phyloP scores from a whole-genome alignment of 257 asterid species.

The Parsonsia alboflavescens region DNA sequence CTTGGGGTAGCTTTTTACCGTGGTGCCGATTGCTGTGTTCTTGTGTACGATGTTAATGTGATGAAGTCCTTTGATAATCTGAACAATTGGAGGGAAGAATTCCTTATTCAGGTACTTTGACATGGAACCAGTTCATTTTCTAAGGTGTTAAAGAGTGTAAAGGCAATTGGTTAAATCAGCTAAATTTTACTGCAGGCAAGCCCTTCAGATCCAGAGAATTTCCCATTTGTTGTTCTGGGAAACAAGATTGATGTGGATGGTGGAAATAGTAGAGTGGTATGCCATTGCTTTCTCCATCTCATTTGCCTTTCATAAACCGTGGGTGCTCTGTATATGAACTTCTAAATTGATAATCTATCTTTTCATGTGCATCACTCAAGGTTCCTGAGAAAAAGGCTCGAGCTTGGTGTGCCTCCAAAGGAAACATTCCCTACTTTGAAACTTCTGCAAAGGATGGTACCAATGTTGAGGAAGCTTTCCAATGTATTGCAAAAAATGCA shows the following conservation, averaged over 20 bases:
- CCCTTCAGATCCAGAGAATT: constrained; percentile 95
- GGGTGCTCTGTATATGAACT: background rate
- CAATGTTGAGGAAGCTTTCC: constrained; percentile 97
- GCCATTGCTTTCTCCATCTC: background rate
- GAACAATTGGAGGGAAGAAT: constrained; percentile 96
- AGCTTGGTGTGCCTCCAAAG: constrained; percentile 98
- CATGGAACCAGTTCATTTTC: background rate
- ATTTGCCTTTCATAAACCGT: constrained; percentile 6
- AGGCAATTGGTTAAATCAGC: background rate
- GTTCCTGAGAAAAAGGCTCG: constrained; percentile 98
- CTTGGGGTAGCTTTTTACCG: constrained; percentile 99
- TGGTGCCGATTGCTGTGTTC: constrained; percentile 99
- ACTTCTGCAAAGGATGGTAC: constrained; percentile 97
- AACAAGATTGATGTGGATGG: constrained; percentile 96
- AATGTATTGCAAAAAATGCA: constrained; percentile 90
- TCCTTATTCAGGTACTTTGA: constrained; percentile 74
- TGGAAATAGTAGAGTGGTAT: constrained; percentile 95
- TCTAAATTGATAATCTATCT: background rate
- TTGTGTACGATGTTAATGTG: constrained; percentile 88
- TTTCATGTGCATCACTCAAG: constrained; percentile 21
- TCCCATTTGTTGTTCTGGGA: constrained; percentile 96
- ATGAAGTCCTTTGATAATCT: constrained; percentile 92
- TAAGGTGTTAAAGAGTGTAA: background rate
- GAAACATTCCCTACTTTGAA: constrained; percentile 95
- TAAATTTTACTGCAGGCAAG: constrained; percentile 67